Base-by-base conservation (phyloP, 495 filamentous ascomycete genomes). In the Penicillium riverlandense region DNA sequence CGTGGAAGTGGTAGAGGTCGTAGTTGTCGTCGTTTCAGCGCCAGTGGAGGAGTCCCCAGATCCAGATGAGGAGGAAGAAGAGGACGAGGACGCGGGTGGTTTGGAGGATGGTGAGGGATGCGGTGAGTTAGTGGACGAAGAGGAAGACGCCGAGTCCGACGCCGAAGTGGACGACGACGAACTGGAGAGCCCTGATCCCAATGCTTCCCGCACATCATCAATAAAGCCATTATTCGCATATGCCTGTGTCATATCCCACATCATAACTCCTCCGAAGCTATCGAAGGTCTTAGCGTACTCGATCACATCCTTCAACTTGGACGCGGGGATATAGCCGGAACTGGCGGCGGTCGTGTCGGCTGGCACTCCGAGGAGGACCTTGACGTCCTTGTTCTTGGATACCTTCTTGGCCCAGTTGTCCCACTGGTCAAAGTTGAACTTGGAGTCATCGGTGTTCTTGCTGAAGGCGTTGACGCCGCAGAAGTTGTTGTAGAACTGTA, bases 401-500 rank as follows among this genome's bases (percentile, higher is more conserved):
- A 65, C 65, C 1, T 61, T 76, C 52, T 79, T 74, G 7, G 85
- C 82, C 82, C 84, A 90, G 49, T 69, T 67, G 48, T 88, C 83
- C 85, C 85, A 88, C 41, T 70, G 72, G 11, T 63, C 69, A 58
- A 86, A 82, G 63, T 87, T 86, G 66, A 82, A 87, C 48, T 77
- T 76, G 43, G 61, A 73, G 57, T 77, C 76, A 6, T 60, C 71
- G 8, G 55, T 43, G 4, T 76, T 67, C 1, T 62, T n/a, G 9
- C 58, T 43, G 61, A 71, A 88, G 13, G 68, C 67, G 39, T 69
- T 61, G 4, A 80, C 56, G 11, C 84, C 83, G 59, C 84, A 86
- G 52, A 66, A 78, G 67, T 84, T 84, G 74, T 87, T 83, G 69
- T 86, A 88, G 71, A 86, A 86, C 59, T 86, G 83, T 12, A 86